Evolutionary conservation across 2,329 filamentous ascomycete species (phyloP).

Genomic region (Diaporthe sp.): DNA sequence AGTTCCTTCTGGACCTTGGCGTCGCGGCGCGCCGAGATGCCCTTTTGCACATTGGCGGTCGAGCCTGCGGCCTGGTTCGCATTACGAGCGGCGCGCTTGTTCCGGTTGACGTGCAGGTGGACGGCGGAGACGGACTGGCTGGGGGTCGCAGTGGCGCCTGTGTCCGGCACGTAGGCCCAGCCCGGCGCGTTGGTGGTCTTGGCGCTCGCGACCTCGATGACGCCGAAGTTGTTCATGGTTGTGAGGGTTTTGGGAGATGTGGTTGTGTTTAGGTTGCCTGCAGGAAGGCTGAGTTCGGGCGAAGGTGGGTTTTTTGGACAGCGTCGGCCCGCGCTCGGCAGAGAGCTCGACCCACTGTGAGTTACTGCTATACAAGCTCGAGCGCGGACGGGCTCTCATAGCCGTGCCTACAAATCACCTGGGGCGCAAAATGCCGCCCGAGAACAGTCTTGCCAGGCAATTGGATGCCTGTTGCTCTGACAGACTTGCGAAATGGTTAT

Average conservation of each 20-base stretch:
- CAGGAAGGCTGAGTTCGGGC: not conserved
- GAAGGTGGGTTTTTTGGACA: slow-evolving; percentile 9
- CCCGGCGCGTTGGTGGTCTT: slow-evolving; percentile 81
- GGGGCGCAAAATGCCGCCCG: not conserved
- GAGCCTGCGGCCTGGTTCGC: slow-evolving; percentile 64
- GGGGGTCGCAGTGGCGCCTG: slow-evolving; percentile 68
- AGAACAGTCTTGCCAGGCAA: not conserved
- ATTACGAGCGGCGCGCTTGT: slow-evolving; percentile 80
- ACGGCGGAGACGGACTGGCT: slow-evolving; percentile 51
- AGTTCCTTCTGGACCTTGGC: slow-evolving; percentile 86
- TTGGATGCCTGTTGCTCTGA: too few relatives aligned
- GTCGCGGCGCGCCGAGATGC: slow-evolving; percentile 85
- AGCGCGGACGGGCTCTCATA: not conserved
- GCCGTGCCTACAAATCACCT: not conserved
- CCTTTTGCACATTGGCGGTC: slow-evolving; percentile 66
- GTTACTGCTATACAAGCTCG: not conserved
- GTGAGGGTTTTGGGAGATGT: slow-evolving; percentile 19
- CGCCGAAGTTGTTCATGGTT: slow-evolving; percentile 77
- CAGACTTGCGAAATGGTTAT: too few relatives aligned
- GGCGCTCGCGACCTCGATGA: slow-evolving; percentile 84
- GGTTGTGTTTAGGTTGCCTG: slow-evolving; percentile 17
- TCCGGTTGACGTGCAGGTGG: slow-evolving; percentile 63
- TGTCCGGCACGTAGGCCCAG: slow-evolving; percentile 93
- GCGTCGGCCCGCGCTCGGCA: slow-evolving; percentile 42
- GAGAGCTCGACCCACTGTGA: slow-evolving; percentile 18